These are phyloP conservation scores for Aspergillus vadensis DNA, from an alignment of 2,329 filamentous ascomycete species.

Conservation along the genomic window DNA sequence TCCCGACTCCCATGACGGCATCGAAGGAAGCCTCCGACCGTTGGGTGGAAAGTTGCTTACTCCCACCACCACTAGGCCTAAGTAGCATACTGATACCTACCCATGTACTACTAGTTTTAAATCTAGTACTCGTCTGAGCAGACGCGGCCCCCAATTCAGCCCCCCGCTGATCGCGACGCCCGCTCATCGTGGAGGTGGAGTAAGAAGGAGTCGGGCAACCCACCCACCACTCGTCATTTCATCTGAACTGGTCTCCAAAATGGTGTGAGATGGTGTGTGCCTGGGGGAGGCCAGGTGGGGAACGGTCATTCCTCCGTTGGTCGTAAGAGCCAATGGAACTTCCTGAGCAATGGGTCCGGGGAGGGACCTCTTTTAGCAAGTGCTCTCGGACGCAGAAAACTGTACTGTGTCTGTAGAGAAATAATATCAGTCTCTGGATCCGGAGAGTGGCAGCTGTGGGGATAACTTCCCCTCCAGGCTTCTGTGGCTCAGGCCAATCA, in stretches of 20 bases:
- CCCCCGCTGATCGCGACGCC: not conserved
- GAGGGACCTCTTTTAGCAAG: not conserved
- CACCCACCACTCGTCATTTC: not conserved
- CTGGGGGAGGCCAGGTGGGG: conserved; percentile 9
- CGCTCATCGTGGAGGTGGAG: not conserved
- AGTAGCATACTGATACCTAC: no score
- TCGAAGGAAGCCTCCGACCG: conserved; percentile 1
- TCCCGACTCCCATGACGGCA: conserved; percentile 17
- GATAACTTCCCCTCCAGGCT: not conserved
- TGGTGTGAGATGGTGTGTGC: conserved; percentile 6
- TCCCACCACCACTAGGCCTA: no score
- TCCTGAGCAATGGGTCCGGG: conserved; percentile 7
- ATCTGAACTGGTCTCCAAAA: not conserved
- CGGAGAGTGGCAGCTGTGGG: conserved; percentile 21
- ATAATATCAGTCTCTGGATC: conserved; percentile 16
- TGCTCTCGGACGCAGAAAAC: not conserved
- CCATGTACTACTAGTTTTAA: no score
- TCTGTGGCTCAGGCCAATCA: conserved; percentile 10
- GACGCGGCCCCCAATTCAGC: conserved; percentile 6
- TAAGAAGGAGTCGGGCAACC: not conserved
- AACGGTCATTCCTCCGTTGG: conserved; percentile 4
- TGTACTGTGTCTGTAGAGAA: conserved; percentile 5
- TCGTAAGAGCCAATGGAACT: not conserved
- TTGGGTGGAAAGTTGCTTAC: not conserved
- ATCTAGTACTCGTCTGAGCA: not conserved